A percentile compares a stretch with the other conserved stretches of the same genome.
Evolutionary conservation across 2,329 filamentous ascomycete genomes (phyloP).

Genomic region (Aspergillus sclerotialis): DNA sequence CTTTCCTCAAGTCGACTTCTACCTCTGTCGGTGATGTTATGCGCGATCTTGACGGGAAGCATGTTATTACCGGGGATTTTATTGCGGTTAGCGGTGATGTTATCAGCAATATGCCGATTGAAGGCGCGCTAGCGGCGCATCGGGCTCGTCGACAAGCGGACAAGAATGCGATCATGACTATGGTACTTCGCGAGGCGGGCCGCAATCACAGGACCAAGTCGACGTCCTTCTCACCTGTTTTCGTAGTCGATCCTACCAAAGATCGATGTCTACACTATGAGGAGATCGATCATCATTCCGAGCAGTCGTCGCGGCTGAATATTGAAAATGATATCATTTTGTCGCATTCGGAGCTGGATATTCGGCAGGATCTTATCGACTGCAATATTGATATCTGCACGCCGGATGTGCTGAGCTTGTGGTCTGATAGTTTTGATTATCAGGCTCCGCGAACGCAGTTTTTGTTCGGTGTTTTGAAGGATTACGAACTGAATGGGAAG

Average conservation of each 20-base stretch:
- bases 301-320: constrained; percentile 50
- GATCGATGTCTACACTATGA: constrained; percentile 89
- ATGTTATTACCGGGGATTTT: constrained; percentile 83
- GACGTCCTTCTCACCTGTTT: constrained; percentile 69
- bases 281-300: constrained; percentile 63
- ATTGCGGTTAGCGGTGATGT: constrained; percentile 88
- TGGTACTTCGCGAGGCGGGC: constrained; percentile 76
- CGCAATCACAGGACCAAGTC: constrained; percentile 69
- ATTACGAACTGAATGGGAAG: constrained; percentile 94
- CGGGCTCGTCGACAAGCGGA: constrained; percentile 72
- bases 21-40: constrained; percentile 89
- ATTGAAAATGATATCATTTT: constrained; percentile 76
- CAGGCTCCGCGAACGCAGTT: constrained; percentile 84
- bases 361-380: constrained; percentile 84
- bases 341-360: constrained; percentile 66
- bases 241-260: constrained; percentile 74
- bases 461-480: constrained; percentile 85
- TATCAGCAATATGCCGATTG: constrained; percentile 82
- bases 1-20: constrained; percentile 81
- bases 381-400: constrained; percentile 97
- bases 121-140: constrained; percentile 69
- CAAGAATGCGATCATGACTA: constrained; percentile 96
- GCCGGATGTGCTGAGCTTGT: constrained; percentile 85
- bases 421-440: constrained; percentile 98
- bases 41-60: constrained; percentile 81